Evolutionary conservation across 2,329 filamentous ascomycete species (phyloP).

Genomic region (Didymella keratinophila): DNA sequence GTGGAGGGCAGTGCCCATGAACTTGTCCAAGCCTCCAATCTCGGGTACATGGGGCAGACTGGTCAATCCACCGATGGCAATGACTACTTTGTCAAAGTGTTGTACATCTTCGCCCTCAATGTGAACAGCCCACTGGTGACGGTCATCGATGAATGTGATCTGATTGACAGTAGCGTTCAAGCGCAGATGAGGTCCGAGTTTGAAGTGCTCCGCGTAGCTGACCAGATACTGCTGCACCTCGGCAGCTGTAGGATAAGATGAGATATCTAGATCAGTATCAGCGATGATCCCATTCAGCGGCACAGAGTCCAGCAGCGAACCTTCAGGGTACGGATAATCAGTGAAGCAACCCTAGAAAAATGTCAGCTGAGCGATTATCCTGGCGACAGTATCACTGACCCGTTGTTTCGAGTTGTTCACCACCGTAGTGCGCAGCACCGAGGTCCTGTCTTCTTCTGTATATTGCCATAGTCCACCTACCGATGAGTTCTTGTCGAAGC

Average conservation of each 20-base stretch:
- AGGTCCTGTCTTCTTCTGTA: conserved; percentile 30
- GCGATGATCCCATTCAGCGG: neutral
- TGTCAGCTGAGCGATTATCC: too few species aligned
- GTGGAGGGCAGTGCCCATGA: conserved; percentile 25
- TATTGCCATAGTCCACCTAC: conserved; percentile 37
- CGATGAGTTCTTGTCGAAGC: conserved; percentile 32
- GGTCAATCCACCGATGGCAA: conserved; percentile 33
- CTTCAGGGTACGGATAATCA: conserved; percentile 31
- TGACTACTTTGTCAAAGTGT: conserved; percentile 32
- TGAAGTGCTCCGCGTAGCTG: conserved; percentile 30
- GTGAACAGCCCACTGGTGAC: conserved; percentile 25
- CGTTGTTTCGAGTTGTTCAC: conserved; percentile 36
- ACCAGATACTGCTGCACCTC: conserved; percentile 35
- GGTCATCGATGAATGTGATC: conserved; percentile 23
- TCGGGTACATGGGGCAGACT: conserved; percentile 26
- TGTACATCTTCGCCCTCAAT: conserved; percentile 13
- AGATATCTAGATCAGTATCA: conserved; percentile 10
- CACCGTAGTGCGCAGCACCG: conserved; percentile 30
- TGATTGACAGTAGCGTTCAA: conserved; percentile 23
- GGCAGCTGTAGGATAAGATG: conserved; percentile 28
- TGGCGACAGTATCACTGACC: too few species aligned
- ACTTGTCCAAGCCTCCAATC: conserved; percentile 29
- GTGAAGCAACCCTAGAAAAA: conserved; percentile 33
- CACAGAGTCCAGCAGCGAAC: neutral
- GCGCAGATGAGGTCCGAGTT: conserved; percentile 23